phyloP scores from a whole-genome alignment of 441 rosid species.

The Populus hybrid region DNA sequence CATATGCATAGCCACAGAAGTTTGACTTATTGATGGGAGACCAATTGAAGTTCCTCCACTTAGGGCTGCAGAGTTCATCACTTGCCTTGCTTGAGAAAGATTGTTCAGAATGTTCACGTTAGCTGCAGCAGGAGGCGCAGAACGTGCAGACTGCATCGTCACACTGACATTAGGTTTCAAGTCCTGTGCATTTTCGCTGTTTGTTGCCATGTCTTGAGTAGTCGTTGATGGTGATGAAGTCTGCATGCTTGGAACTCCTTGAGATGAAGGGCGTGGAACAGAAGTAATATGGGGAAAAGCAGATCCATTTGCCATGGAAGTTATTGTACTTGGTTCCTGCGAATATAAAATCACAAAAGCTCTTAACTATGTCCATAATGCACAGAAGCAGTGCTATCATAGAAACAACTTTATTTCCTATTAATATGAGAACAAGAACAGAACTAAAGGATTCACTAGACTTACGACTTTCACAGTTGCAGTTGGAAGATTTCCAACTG shows the following conservation, averaged over 20 bases:
- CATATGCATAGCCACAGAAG: constrained; percentile 91
- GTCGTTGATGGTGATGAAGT: constrained; percentile 79
- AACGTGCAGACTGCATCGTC: constrained; percentile 62
- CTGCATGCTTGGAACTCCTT: constrained; percentile 69
- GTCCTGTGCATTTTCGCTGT: constrained; percentile 60
- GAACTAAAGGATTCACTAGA: constrained; percentile 18
- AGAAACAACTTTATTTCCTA: constrained; percentile 14
- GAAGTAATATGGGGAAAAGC: constrained; percentile 64
- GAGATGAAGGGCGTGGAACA: constrained; percentile 69
- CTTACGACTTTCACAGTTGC: constrained; percentile 95
- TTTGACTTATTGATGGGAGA: constrained; percentile 71
- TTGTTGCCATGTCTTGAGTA: constrained; percentile 69
- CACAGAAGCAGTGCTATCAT: constrained; percentile 9
- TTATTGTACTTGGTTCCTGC: constrained; percentile 84
- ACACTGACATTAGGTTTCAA: constrained; percentile 75
- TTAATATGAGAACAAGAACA: constrained; percentile 4
- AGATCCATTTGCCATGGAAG: constrained; percentile 63
- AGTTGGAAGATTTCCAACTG: constrained; percentile 66
- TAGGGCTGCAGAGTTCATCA: constrained; percentile 81
- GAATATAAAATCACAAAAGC: constrained; percentile 16
- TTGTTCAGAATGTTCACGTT: constrained; percentile 87
- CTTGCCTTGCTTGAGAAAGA: constrained; percentile 89
- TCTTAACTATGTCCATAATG: constrained; percentile 9
- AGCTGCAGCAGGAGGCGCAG: constrained; percentile 73
- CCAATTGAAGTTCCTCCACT: constrained; percentile 87